phyloP scores from a whole-genome alignment of 768 basidiomycete species.

The Pleurotus sapidus region DNA sequence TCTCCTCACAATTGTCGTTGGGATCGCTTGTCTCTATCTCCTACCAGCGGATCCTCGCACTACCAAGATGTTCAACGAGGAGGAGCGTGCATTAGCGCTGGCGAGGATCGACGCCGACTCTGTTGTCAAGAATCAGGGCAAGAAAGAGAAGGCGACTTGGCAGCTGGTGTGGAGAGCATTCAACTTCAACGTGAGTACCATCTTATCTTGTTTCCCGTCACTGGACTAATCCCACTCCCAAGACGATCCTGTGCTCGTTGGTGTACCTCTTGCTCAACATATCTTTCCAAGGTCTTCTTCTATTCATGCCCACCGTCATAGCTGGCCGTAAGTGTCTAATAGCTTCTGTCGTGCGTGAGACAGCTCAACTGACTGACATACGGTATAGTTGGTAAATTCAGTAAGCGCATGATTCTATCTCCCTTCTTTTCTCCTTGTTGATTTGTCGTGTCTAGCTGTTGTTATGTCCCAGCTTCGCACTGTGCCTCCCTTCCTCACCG shows the following conservation, averaged over 20 bases:
- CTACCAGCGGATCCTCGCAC: slow-evolving; percentile 25
- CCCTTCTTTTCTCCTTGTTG: neutral
- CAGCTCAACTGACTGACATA: neutral
- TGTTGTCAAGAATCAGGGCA: slow-evolving; percentile 23
- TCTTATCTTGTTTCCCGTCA: neutral
- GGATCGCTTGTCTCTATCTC: slow-evolving; percentile 21
- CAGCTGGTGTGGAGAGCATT: slow-evolving; percentile 20
- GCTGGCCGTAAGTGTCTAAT: slow-evolving; percentile 31
- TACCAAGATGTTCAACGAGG: slow-evolving; percentile 23
- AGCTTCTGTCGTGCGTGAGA: neutral
- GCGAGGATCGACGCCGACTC: slow-evolving; percentile 27
- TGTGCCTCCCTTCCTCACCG: slow-evolving; percentile 43
- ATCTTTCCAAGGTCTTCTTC: slow-evolving; percentile 38
- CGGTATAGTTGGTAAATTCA: slow-evolving; percentile 30
- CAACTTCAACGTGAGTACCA: slow-evolving; percentile 10
- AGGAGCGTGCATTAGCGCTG: slow-evolving; percentile 24
- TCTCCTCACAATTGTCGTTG: slow-evolving; percentile 25
- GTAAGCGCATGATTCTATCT: slow-evolving; percentile 16
- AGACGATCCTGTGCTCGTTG: slow-evolving; percentile 29
- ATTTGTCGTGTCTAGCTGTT: neutral
- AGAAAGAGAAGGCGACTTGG: slow-evolving; percentile 22
- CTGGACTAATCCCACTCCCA: neutral
- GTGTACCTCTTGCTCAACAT: slow-evolving; percentile 35
- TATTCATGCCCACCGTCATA: slow-evolving; percentile 46
- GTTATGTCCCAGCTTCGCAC: slow-evolving; percentile 29